phyloP scores from a whole-genome alignment of 2,329 filamentous ascomycete species.

The Colletotrichum shisoi region DNA sequence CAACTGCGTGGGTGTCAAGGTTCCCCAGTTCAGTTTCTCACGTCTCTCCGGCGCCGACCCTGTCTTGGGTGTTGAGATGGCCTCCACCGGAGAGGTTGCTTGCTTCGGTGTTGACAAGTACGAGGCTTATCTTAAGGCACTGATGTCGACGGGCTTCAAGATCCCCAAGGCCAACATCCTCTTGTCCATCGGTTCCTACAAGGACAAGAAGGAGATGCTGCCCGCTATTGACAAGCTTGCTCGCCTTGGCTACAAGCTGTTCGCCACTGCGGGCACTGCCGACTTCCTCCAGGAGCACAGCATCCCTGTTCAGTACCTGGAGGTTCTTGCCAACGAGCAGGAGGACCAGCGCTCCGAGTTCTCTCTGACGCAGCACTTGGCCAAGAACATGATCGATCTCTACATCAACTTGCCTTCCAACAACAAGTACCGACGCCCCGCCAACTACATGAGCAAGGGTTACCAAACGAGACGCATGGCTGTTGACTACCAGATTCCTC shows the following conservation, averaged over 20 bases:
- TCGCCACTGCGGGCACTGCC: conserved; percentile 93
- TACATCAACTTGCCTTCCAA: conserved; percentile 99
- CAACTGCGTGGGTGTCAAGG: conserved; percentile 94
- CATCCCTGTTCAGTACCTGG: conserved; percentile 90
- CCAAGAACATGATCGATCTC: conserved; percentile 96
- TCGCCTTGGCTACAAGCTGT: conserved; percentile 92
- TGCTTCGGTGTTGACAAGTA: conserved; percentile 96
- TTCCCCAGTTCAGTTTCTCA: conserved; percentile 98
- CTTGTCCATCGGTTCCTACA: conserved; percentile 94
- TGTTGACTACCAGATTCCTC: conserved; percentile 93
- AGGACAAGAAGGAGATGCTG: conserved; percentile 97
- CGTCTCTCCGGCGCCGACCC: conserved; percentile 94
- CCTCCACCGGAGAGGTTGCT: conserved; percentile 96
- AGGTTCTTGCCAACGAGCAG: conserved; percentile 79
- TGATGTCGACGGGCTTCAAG: conserved; percentile 95
- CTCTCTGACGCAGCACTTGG: conserved; percentile 93
- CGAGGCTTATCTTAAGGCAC: conserved; percentile 95
- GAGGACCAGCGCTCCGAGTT: conserved; percentile 94
- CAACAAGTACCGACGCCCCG: conserved; percentile 95
- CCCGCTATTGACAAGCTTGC: conserved; percentile 90
- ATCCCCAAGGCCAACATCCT: conserved; percentile 95
- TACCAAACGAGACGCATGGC: conserved; percentile 98
- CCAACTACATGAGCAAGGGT: conserved; percentile 98
- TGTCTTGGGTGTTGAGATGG: conserved; percentile 98
- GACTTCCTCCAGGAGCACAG: conserved; percentile 95